Base-by-base conservation (phyloP, 306 rosid genomes). In the Cicer bijugum region DNA sequence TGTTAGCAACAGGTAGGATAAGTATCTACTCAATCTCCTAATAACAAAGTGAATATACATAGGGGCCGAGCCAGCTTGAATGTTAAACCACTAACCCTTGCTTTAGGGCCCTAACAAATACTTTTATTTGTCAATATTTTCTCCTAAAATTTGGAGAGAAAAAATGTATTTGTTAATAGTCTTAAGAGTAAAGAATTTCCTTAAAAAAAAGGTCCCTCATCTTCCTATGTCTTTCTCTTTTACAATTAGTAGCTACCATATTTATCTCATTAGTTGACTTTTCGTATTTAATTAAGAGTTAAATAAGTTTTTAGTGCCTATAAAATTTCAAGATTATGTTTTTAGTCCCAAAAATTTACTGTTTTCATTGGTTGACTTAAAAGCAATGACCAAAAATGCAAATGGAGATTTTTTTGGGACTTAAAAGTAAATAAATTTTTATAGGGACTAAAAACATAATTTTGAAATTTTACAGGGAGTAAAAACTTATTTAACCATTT, bases 1-100 rank as follows among this genome's bases (percentile, higher is more conserved):
- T 76, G 55, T 78, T 66, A 55, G 83, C 35, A 44, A 62, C 42
- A 76, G 74, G 71, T 19, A 9, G 48, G 52, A 52, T 61, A 67
- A 73, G 72, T 52, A 59, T 20, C 58, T 72, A 46, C 65, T 38
- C n/a, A 7, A 42, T 67, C 57, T 45, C 70, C 64, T 9, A 39
- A 3, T 57, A 43, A 42, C 17, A 63, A 51, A 58, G 79, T 60
- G 56, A 28, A 68, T 40, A 74, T 23, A 64, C 39, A 75, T 45
- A 69, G 58, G 67, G 35, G 39, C n/a, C 48, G 66, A 5, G 17
- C 43, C 11, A 33, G 14, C 66, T 8, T 35, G 66, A 59, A 59
- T 58, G 33, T 35, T 59, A 59, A 59, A 12, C 19, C 16, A 59
- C 44, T 59, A 59, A 59, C 44, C 44, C 19, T 59, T 35, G 43